These are phyloP conservation scores for Leccinum subspadiceum DNA, from an alignment of 1,284 basidiomycete species.

Conservation along the genomic window DNA sequence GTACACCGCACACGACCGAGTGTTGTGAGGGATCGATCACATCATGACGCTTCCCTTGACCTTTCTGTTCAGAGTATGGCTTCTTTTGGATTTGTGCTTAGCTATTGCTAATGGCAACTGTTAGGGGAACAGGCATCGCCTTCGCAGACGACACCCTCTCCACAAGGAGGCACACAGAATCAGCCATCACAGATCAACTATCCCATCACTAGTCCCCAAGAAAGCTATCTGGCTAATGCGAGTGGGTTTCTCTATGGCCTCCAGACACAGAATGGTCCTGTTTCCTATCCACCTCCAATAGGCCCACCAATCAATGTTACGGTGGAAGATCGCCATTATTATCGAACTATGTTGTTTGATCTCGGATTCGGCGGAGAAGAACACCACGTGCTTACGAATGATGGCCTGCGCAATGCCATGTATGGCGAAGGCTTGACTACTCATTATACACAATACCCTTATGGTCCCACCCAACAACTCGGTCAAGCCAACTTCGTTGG, in stretches of 20 bases:
- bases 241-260: slow-evolving; percentile 18
- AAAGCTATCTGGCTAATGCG: slow-evolving; percentile 20
- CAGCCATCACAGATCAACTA: slow-evolving; percentile 20
- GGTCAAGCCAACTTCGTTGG: slow-evolving; percentile 27
- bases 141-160: slow-evolving; percentile 26
- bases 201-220: slow-evolving; percentile 17
- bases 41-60: slow-evolving; percentile 43
- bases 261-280: slow-evolving; percentile 15
- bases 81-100: not conserved
- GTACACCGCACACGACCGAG: slow-evolving; percentile 50
- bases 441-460: slow-evolving; percentile 34
- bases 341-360: slow-evolving; percentile 68
- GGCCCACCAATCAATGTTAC: slow-evolving; percentile 26
- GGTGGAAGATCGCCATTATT: slow-evolving; percentile 61
- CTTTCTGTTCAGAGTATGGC: slow-evolving; percentile 46
- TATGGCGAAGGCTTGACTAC: slow-evolving; percentile 28
- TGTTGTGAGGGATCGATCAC: slow-evolving; percentile 36
- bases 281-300: slow-evolving; percentile 16
- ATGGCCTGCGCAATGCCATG: slow-evolving; percentile 24
- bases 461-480: slow-evolving; percentile 27
- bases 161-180: slow-evolving; percentile 17
- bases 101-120: slow-evolving; percentile 8
- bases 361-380: slow-evolving; percentile 57
- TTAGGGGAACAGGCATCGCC: slow-evolving; percentile 26
- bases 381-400: slow-evolving; percentile 23